Evolutionary conservation across 345 rosid genomes (phyloP), one percentile per base, ranked within the genome.

Genomic region (Eucalyptus grandis): DNA sequence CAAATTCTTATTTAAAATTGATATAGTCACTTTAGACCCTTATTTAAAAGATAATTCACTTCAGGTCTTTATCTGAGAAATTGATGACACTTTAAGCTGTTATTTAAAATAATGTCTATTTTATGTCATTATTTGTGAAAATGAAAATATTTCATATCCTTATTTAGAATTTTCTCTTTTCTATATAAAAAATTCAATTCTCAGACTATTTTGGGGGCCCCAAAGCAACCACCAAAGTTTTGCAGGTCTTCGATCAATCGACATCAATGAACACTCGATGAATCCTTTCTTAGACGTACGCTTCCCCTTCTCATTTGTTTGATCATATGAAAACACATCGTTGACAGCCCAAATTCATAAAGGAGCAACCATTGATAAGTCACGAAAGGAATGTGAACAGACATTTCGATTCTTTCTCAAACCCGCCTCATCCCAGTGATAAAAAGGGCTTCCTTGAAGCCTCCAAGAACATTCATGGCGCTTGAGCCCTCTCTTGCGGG

Each of bases 11-110:
- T 17, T 51, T 17, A 9, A 51, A 51, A 6, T 8, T 7, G 1
- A 17, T 51, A 51, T 17, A 7, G 3, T 1, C 9, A 17, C 19
- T 51, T 50, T 3, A 1, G 4, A 1, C 9, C 4, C 9, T 51
- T 17, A 51, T 53, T 51, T 19, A 4, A 1, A 53, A 53, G 8
- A 53, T 19, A 17, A 8, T 53, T 3, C 4, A 53, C 24, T 53
- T 3, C 2, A 17, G 0, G 0, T 22, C 1, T 51, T 51, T 51
- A 7, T 51, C 1, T 51, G 9, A 51, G 13, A 51, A 17, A 17
- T 51, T 3, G 0, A 53, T 53, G 0, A 17, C 21, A 53, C 9
- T 53, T 53, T 53, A 53, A 53, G 56, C 2, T 2, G 1, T 51
- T 51, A 51, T 51, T 51, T 51, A 1, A 51, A 1, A 51, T 2